A percentile compares a stretch with the other conserved stretches of the same genome.
Conservation (phyloP, 2,329 filamentous ascomycete genomes). For the Pestalotiopsis sp. region DNA sequence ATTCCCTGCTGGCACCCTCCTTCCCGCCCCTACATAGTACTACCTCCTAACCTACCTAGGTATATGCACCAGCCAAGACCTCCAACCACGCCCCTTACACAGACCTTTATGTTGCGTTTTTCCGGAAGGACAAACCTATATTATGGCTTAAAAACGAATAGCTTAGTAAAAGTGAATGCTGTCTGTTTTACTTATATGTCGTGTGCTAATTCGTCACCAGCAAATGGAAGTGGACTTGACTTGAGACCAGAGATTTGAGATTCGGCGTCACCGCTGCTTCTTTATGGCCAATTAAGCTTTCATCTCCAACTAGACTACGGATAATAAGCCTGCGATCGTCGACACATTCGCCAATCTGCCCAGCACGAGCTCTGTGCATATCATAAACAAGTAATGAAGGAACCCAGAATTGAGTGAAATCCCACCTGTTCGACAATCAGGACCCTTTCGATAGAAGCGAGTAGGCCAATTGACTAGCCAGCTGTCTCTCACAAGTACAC, state of each 20-base stretch:
- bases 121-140: too few relatives aligned
- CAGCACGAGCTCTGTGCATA: too few relatives aligned
- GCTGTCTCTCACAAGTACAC: neutral
- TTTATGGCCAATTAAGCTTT: neutral
- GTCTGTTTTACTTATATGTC: too few relatives aligned
- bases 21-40: too few relatives aligned
- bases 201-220: neutral
- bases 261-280: neutral
- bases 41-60: too few relatives aligned
- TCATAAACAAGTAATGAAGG: too few relatives aligned
- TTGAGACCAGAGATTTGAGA: neutral
- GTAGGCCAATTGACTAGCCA: neutral
- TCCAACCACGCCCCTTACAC: too few relatives aligned
- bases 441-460: neutral
- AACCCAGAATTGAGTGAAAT: neutral
- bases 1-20: too few relatives aligned
- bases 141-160: too few relatives aligned
- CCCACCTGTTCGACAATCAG: neutral
- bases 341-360: neutral
- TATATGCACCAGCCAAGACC: too few relatives aligned
- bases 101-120: too few relatives aligned
- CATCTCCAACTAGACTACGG: neutral
- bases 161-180: too few relatives aligned
- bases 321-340: neutral
- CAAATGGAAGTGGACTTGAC: neutral